Evolutionary conservation across 345 rosid species (phyloP), one percentile per base, ranked within the genome.

Genomic region (Euphorbia pulcherrima): DNA sequence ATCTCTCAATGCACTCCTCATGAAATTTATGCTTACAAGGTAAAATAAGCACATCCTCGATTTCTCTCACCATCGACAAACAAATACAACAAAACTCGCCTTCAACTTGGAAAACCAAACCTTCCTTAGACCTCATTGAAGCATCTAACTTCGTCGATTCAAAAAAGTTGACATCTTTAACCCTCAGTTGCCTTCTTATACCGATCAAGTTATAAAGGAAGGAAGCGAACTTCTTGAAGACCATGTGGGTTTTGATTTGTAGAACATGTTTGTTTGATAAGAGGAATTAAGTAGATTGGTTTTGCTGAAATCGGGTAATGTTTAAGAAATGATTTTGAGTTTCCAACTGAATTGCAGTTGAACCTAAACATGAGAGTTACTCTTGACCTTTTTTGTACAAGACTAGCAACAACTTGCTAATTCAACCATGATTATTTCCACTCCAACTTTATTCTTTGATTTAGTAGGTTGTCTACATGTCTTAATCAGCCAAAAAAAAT

Each of bases 1-100:
- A 92, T 24, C 79, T 85, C 2, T 88, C 86, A 0, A 93, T 77
- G 56, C 97, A 93, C 2, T 26, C 72, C 68, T 63, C 75, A 65
- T 90, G 98, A 48, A 93, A 93, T 78, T 72, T 75, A 65, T 90
- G 98, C 48, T 73, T 65, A 74, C 92, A 92, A 27, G 90, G 91
- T n/a, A 90, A 77, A 8, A 83, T 80, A 1, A 72, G 76, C 75
- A 76, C 52, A 7, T 61, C 82, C 40, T 81, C 80, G 6, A 73
- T 81, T 44, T 56, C 83, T 60, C 71, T 68, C 90, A 88, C 53
- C 51, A 67, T 59, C 24, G 85, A 82, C 72, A 90, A 27, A 71
- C 98, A 92, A 41, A 92, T 88, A 57, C 90, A 82, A 64, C 97
- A 86, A 1, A 68, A 65, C 18, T 85, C 88, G 9, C 80, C 62